Evolutionary conservation across 2,329 filamentous ascomycete species (phyloP).

Genomic region (Myotisia sp.): DNA sequence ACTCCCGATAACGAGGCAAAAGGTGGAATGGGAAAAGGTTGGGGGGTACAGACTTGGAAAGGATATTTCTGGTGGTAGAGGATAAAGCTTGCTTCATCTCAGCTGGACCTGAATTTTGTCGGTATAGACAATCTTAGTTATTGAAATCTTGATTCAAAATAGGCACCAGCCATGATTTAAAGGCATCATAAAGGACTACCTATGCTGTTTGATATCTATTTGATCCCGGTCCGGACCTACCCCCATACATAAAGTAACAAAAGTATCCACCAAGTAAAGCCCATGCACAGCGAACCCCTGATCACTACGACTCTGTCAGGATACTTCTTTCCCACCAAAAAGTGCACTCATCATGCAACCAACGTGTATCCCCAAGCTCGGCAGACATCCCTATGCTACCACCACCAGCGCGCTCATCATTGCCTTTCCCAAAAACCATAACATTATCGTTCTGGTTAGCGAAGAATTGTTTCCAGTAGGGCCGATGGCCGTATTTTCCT

Average conservation of each 20-base stretch:
- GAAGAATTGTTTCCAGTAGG: constrained; percentile 26
- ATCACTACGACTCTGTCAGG: constrained; percentile 12
- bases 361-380: constrained; percentile 28
- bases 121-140: no score
- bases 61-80: constrained; percentile 57
- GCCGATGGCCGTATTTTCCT: constrained; percentile 19
- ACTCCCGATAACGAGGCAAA: constrained; percentile 89
- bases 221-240: no score
- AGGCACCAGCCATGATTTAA: no score
- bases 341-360: constrained; percentile 32
- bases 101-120: no score
- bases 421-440: constrained; percentile 36
- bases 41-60: constrained; percentile 77
- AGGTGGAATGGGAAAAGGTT: constrained; percentile 99
- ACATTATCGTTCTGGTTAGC: constrained; percentile 18
- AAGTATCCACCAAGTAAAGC: no score
- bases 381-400: constrained; percentile 24
- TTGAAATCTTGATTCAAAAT: no score
- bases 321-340: constrained; percentile 30
- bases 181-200: no score
- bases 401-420: constrained; percentile 37
- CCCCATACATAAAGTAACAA: no score
- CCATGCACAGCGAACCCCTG: no score
- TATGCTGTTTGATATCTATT: no score
- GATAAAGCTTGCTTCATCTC: constrained; percentile 12